Base-by-base conservation (phyloP, 768 basidiomycete species). In the Arthromyces matolae region DNA sequence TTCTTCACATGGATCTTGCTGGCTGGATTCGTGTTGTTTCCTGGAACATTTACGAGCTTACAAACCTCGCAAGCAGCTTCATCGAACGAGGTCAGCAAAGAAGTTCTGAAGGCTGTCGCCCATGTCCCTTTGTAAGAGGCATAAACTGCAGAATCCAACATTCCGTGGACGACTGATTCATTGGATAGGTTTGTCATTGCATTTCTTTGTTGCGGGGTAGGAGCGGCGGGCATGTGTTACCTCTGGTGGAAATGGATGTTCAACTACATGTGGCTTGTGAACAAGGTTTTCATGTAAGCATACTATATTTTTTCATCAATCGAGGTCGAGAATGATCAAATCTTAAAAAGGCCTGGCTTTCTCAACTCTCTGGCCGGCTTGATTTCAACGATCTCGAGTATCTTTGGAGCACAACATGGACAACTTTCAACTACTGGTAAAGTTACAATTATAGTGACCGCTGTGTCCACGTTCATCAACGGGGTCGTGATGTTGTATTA, bases 1-100 rank as follows among this genome's bases (percentile, higher is more conserved):
- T 81, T 83, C 64, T 83, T 78, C 53, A 81, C 77, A 8, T 83
- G 81, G 81, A 72, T 83, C 45, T 56, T 83, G 42, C 65, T 83
- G 19, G 81, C 80, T 8, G 81, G 81, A 7, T 83, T 83, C 57
- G 64, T 83, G 14, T 66, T 83, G 23, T 80, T 83, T 52, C 81
- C 81, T 2, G 77, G 79, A 41, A 83, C 81, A 6, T 83, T 83
- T 60, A 68, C 73, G 8, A 80, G 73, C 44, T 67, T 75, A 63
- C 65, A 69, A 46, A 66, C 58, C 34, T 36, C 61, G 8, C 56
- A 66, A 22, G 48, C 52, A 39, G 41, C 38, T 19, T 41, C 38
- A 12, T 62, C 56, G 49, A 61, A 44, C 31, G 66, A 65, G 8
- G 52, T 73, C 5, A 63, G 64, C 37, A 61, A 61, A 19, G 41